These are phyloP conservation scores for Leishmania tropica DNA, from an alignment of 208 protist species.

Conservation along the genomic window DNA sequence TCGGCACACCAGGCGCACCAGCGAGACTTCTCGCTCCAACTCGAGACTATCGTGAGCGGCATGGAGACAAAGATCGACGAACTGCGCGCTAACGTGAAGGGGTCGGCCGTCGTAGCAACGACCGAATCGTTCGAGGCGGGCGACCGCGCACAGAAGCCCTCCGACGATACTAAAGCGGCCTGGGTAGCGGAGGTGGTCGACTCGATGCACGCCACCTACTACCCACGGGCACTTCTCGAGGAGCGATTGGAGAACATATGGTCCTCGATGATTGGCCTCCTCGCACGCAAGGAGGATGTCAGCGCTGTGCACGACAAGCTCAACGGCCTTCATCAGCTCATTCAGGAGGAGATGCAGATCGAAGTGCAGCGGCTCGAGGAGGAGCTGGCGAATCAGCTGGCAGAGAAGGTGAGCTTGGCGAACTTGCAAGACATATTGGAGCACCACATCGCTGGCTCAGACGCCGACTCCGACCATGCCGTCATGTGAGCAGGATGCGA, in stretches of 20 bases:
- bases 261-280: conserved; percentile 58
- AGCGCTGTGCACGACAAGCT: conserved; percentile 61
- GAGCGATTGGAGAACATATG: conserved; percentile 78
- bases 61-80: background rate
- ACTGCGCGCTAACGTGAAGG: background rate
- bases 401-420: conserved; percentile 56
- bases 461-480: conserved; percentile 1
- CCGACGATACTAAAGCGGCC: background rate
- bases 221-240: conserved; percentile 56
- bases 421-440: conserved; percentile 68
- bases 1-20: conserved; percentile 1
- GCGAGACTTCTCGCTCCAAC: background rate
- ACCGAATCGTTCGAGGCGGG: background rate
- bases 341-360: conserved; percentile 47
- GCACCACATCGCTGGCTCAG: conserved; percentile 14
- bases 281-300: conserved; percentile 74
- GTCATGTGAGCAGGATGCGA: background rate
- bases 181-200: conserved; percentile 25
- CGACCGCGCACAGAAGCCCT: background rate
- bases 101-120: background rate
- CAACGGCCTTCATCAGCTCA: conserved; percentile 39
- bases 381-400: conserved; percentile 46
- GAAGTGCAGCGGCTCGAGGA: conserved; percentile 36
- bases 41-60: background rate
- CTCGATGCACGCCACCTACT: conserved; percentile 26